Evolutionary conservation across 2,329 filamentous ascomycete species (phyloP).

Genomic region (Penicillium sp.): DNA sequence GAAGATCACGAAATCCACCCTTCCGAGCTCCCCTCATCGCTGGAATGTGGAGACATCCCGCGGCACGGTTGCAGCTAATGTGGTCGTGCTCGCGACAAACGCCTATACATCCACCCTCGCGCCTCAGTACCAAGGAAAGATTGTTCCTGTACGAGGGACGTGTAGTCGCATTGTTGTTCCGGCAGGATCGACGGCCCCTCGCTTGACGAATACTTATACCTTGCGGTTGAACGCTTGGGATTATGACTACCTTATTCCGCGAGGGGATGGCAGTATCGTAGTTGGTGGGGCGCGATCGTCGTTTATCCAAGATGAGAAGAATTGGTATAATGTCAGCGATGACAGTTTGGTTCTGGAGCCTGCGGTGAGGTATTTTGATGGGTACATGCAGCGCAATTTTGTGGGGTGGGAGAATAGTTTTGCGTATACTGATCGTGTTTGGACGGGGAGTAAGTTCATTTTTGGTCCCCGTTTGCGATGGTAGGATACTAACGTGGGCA

Average conservation of each 20-base stretch:
- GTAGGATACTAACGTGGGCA: constrained; percentile 6
- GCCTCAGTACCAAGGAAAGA: constrained; percentile 66
- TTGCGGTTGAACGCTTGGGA: constrained; percentile 59
- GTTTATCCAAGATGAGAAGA: constrained; percentile 28
- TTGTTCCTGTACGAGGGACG: constrained; percentile 71
- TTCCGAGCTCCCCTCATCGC: constrained; percentile 18
- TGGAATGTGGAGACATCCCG: constrained; percentile 60
- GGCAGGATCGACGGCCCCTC: constrained; percentile 20
- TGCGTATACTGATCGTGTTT: constrained; percentile 32
- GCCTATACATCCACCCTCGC: constrained; percentile 78
- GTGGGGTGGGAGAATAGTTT: constrained; percentile 37
- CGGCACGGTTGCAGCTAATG: constrained; percentile 62
- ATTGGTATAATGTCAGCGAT: constrained; percentile 48
- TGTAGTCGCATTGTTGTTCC: constrained; percentile 36
- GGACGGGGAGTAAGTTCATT: constrained; percentile 36
- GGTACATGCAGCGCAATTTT: constrained; percentile 40
- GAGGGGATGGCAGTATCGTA: constrained; percentile 55
- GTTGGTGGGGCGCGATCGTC: constrained; percentile 62
- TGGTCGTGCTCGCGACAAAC: constrained; percentile 78
- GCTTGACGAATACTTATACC: constrained; percentile 54
- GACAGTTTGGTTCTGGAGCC: constrained; percentile 52
- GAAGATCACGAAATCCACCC: constrained; percentile 25
- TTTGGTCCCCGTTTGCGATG: background rate
- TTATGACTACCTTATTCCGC: constrained; percentile 68
- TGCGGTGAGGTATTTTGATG: constrained; percentile 42